phyloP scores from a whole-genome alignment of 2,329 filamentous ascomycete genomes.

The Beauveria sp. region DNA sequence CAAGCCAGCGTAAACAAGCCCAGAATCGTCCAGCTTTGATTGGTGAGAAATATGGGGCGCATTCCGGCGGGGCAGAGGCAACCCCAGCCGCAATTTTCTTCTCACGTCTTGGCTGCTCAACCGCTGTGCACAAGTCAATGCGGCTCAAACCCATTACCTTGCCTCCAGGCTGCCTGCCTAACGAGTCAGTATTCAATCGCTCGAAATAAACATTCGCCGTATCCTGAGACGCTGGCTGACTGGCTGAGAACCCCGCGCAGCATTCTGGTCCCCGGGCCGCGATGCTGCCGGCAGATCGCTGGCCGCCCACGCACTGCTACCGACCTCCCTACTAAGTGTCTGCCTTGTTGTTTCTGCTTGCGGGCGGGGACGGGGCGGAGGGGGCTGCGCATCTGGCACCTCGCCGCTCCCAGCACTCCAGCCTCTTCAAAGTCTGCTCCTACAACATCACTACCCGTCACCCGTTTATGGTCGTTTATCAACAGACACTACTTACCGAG shows the following conservation, averaged over 20 bases:
- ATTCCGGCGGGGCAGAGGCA: constrained; percentile 7
- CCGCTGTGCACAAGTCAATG: not conserved
- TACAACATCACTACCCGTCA: constrained; percentile 5
- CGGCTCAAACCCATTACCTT: not conserved
- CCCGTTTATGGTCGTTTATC: not conserved
- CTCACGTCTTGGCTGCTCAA: not conserved
- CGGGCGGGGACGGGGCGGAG: not conserved
- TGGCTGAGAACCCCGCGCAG: not conserved
- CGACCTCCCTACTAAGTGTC: not conserved
- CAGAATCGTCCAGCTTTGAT: not conserved
- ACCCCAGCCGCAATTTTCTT: constrained; percentile 6
- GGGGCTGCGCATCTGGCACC: constrained; percentile 4
- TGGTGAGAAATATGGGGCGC: not conserved
- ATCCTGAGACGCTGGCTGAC: constrained; percentile 3
- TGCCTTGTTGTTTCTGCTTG: constrained; percentile 5
- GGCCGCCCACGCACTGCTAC: too few species aligned
- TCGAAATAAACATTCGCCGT: constrained; percentile 1
- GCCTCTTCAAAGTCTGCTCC: not conserved
- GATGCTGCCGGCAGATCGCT: constrained; percentile 3
- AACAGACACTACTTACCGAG: not conserved
- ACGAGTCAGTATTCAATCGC: constrained; percentile 2
- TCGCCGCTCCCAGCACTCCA: not conserved
- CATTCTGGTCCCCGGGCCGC: not conserved
- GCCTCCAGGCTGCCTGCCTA: not conserved
- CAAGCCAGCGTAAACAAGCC: constrained; percentile 1